A percentile compares a stretch with the other conserved stretches of the same genome.
Evolutionary conservation across 192 early-diverging fungal genomes (phyloP).

Genomic region (Coemansia sp.): DNA sequence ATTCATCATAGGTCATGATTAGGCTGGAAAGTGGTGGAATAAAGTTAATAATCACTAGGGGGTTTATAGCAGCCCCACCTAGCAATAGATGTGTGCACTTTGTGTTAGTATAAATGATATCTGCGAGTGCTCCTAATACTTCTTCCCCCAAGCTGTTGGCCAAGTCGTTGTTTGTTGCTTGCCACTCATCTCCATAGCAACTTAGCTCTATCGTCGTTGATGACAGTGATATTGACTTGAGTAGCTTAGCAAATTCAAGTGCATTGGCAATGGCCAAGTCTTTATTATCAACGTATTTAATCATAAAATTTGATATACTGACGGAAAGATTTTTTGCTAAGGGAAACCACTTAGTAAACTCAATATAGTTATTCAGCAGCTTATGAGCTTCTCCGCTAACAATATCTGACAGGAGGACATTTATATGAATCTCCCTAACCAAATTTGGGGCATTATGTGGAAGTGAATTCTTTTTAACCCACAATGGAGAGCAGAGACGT

Average conservation of each 20-base stretch:
- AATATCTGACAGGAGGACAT: not conserved
- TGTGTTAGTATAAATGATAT: not conserved
- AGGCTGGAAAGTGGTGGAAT: too few species aligned
- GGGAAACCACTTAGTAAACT: not conserved
- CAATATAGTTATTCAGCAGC: not conserved
- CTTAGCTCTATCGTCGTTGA: not conserved
- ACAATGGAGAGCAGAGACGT: not conserved
- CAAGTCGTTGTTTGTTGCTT: too few species aligned
- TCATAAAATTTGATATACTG: not conserved
- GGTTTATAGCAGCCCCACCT: too few species aligned
- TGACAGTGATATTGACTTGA: not conserved
- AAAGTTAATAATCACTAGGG: too few species aligned
- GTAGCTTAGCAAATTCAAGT: not conserved
- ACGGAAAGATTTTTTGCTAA: not conserved
- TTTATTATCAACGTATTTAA: not conserved
- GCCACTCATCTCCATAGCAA: not conserved
- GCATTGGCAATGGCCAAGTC: not conserved
- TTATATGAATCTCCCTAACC: not conserved
- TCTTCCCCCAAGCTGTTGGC: not conserved
- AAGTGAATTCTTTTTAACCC: not conserved
- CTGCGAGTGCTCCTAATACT: not conserved
- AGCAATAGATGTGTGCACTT: too few species aligned
- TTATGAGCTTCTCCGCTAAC: not conserved
- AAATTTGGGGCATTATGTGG: not conserved
- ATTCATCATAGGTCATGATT: too few species aligned